Conservation (phyloP, 1,284 basidiomycete species). For the Sporisorium scitamineum region DNA sequence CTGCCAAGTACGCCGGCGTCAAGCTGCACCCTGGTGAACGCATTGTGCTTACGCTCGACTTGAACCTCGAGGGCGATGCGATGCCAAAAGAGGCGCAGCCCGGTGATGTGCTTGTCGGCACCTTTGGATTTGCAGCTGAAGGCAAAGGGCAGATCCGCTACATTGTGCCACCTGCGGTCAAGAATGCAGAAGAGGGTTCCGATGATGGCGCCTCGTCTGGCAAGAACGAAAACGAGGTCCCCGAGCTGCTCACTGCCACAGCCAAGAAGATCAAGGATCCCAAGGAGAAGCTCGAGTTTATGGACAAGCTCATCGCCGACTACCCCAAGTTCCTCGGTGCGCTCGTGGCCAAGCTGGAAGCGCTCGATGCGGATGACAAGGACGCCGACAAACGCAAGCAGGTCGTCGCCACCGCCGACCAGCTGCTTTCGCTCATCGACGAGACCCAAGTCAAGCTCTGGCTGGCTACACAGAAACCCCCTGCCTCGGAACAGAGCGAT, state of each 20-base stretch:
- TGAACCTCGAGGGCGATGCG: slow-evolving; percentile 65
- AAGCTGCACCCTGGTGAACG: slow-evolving; percentile 68
- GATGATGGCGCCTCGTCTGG: slow-evolving; percentile 19
- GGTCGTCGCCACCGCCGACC: slow-evolving; percentile 56
- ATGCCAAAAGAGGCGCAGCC: slow-evolving; percentile 66
- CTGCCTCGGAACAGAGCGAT: slow-evolving; percentile 59
- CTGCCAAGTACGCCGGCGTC: slow-evolving; percentile 57
- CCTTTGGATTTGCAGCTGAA: slow-evolving; percentile 59
- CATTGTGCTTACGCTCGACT: slow-evolving; percentile 61
- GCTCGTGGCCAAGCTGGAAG: slow-evolving; percentile 63
- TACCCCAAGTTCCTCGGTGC: slow-evolving; percentile 65
- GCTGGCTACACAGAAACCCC: slow-evolving; percentile 60
- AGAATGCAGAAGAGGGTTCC: slow-evolving; percentile 42
- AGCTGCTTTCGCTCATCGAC: slow-evolving; percentile 57
- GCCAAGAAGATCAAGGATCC: slow-evolving; percentile 66
- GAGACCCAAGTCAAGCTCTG: slow-evolving; percentile 61
- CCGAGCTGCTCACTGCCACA: slow-evolving; percentile 65
- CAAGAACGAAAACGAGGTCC: slow-evolving; percentile 59
- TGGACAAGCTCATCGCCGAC: slow-evolving; percentile 62
- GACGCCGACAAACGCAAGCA: slow-evolving; percentile 38
- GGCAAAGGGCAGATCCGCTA: slow-evolving; percentile 61
- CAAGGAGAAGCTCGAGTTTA: slow-evolving; percentile 61
- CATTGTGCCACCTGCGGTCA: slow-evolving; percentile 65
- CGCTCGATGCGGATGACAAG: slow-evolving; percentile 46
- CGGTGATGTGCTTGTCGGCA: slow-evolving; percentile 68